These are phyloP conservation scores for Barnettozyma vustinii DNA, from an alignment of 805 yeast genomes.

Conservation along the genomic window DNA sequence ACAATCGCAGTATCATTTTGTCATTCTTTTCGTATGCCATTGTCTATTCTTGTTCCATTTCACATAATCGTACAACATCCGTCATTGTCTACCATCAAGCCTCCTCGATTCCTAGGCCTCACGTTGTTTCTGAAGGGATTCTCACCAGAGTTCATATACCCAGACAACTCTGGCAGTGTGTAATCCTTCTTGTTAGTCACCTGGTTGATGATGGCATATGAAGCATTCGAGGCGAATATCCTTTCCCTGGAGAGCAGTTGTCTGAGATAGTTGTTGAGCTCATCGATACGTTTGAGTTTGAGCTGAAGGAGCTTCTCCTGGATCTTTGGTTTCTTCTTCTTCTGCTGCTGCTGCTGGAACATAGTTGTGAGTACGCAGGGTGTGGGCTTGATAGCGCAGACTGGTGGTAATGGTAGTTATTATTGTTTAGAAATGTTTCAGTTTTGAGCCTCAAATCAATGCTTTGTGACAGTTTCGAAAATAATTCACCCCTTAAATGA, in stretches of 20 bases:
- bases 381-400: background rate
- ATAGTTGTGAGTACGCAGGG: background rate
- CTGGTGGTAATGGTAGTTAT: background rate
- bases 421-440: background rate
- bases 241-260: constrained; percentile 49
- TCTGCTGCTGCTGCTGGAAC: constrained; percentile 1
- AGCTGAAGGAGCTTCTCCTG: constrained; percentile 43
- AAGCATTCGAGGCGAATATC: constrained; percentile 60
- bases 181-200: constrained; percentile 32
- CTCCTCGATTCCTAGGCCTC: background rate
- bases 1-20: background rate
- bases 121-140: constrained; percentile 31
- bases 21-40: background rate
- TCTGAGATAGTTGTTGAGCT: constrained; percentile 48
- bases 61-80: constrained; percentile 35
- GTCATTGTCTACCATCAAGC: constrained; percentile 2
- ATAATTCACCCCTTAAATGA: background rate
- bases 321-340: constrained; percentile 18
- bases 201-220: constrained; percentile 38
- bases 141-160: constrained; percentile 31
- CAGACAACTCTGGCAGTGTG: constrained; percentile 36
- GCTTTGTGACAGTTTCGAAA: background rate
- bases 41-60: background rate
- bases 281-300: constrained; percentile 56
- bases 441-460: background rate